Conservation (phyloP, 768 basidiomycete species). For the Tulasnella sp. region DNA sequence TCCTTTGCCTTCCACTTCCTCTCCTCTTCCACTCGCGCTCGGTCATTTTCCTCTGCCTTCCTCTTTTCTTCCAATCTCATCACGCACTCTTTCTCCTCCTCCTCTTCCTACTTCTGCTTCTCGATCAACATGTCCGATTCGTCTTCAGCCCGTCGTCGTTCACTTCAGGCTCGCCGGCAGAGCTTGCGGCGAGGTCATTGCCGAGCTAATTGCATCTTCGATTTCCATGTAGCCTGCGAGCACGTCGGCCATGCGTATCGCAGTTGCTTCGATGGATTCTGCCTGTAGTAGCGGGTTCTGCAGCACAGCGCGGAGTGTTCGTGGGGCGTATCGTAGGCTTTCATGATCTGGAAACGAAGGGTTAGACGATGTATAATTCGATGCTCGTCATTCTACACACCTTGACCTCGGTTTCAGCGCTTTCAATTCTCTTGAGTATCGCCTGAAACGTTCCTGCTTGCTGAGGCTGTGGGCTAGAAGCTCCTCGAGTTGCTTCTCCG, state of each 20-base stretch:
- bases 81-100: neutral
- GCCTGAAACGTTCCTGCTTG: too few relatives aligned
- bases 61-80: neutral
- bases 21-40: neutral
- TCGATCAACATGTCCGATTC: constrained; percentile 32
- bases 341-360: constrained; percentile 66
- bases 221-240: constrained; percentile 81
- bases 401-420: constrained; percentile 86
- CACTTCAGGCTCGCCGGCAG: constrained; percentile 49
- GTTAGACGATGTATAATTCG: neutral
- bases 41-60: neutral
- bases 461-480: constrained; percentile 72
- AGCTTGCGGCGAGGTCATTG: constrained; percentile 60
- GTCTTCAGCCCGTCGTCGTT: constrained; percentile 42
- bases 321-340: constrained; percentile 79
- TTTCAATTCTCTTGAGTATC: constrained; percentile 81
- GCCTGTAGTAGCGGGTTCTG: constrained; percentile 77
- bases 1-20: neutral
- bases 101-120: constrained; percentile 33
- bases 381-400: constrained; percentile 49
- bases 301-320: constrained; percentile 74
- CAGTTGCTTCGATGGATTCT: constrained; percentile 79
- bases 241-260: constrained; percentile 84
- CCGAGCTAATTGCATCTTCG: constrained; percentile 75
- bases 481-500: constrained; percentile 80